A percentile compares a stretch with the other conserved stretches of the same genome.
Evolutionary conservation across 306 rosid genomes (phyloP).

Genomic region (Potentilla sterilis): DNA sequence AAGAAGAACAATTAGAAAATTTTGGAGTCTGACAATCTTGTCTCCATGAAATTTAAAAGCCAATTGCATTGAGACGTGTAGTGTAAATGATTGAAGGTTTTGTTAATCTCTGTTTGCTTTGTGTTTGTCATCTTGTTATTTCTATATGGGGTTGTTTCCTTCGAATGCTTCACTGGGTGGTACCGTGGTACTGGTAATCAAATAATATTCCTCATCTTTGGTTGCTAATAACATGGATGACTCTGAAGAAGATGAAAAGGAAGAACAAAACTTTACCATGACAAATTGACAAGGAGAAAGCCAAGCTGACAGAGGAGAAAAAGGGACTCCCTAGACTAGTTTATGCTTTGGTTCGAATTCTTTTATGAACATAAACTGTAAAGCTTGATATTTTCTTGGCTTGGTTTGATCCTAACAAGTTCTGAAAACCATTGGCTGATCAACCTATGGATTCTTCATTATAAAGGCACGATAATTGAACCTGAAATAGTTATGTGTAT

Average conservation of each 20-base stretch:
- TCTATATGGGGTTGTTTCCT: constrained; percentile 37
- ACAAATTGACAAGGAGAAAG: constrained; percentile 5
- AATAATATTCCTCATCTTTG: background rate
- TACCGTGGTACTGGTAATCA: background rate
- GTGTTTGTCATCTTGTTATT: constrained; percentile 28
- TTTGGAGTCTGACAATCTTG: constrained; percentile 58
- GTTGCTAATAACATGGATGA: constrained; percentile 4
- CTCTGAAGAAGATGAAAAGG: constrained; percentile 4
- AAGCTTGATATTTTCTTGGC: background rate
- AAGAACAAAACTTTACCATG: constrained; percentile 24
- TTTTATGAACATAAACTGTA: background rate
- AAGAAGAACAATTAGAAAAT: constrained; percentile 14
- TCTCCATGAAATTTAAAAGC: constrained; percentile 42
- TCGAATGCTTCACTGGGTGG: constrained; percentile 35
- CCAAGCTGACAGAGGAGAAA: background rate
- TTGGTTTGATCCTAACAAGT: background rate
- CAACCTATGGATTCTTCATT: background rate
- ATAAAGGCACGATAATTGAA: background rate
- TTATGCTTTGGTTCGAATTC: constrained; percentile 4
- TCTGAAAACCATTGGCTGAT: background rate
- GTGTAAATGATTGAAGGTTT: constrained; percentile 45
- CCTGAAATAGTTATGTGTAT: too few species aligned
- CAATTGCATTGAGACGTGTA: constrained; percentile 66
- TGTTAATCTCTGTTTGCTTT: constrained; percentile 24
- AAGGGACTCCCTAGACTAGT: constrained; percentile 16